A percentile compares a stretch with the other conserved stretches of the same genome.
These are phyloP conservation scores for Talaromyces sp. DNA, from an alignment of 2,329 filamentous ascomycete genomes.

Conservation along the genomic window DNA sequence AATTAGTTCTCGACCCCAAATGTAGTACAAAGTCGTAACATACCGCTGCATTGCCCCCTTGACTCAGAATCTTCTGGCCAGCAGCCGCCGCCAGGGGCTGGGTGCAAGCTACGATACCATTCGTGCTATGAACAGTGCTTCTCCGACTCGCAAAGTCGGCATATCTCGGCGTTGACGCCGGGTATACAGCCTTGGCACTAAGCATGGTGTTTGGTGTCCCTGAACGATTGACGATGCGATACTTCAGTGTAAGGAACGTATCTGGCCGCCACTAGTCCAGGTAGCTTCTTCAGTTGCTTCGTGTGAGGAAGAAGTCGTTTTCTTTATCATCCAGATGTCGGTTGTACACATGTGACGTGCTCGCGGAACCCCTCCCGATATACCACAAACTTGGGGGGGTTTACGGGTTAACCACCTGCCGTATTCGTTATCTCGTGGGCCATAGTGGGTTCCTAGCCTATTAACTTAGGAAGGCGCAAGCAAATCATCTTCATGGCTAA, in stretches of 20 bases:
- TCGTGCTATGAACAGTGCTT: slow-evolving; percentile 89
- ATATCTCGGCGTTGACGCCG: slow-evolving; percentile 41
- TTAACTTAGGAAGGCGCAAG: neutral
- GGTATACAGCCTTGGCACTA: slow-evolving; percentile 47
- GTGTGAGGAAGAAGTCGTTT: neutral
- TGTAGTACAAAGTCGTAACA: slow-evolving; percentile 34
- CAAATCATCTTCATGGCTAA: neutral
- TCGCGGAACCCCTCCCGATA: slow-evolving; percentile 4
- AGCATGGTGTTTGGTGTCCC: slow-evolving; percentile 1
- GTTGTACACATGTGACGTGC: slow-evolving; percentile 3
- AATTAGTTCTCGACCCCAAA: neutral
- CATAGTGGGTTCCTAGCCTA: neutral
- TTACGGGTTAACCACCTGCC: neutral
- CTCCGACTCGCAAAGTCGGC: slow-evolving; percentile 62
- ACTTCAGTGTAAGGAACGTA: neutral
- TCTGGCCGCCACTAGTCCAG: neutral
- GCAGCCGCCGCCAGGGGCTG: slow-evolving; percentile 88
- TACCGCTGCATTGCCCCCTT: slow-evolving; percentile 91
- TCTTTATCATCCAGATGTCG: neutral
- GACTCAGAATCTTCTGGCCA: slow-evolving; percentile 76
- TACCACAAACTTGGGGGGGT: neutral
- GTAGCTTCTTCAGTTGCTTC: neutral
- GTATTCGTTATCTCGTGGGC: neutral
- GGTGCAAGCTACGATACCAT: slow-evolving; percentile 84
- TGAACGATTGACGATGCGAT: neutral